Base-by-base conservation (phyloP, 23 red algal species). In the Gracilaria gracilis region DNA sequence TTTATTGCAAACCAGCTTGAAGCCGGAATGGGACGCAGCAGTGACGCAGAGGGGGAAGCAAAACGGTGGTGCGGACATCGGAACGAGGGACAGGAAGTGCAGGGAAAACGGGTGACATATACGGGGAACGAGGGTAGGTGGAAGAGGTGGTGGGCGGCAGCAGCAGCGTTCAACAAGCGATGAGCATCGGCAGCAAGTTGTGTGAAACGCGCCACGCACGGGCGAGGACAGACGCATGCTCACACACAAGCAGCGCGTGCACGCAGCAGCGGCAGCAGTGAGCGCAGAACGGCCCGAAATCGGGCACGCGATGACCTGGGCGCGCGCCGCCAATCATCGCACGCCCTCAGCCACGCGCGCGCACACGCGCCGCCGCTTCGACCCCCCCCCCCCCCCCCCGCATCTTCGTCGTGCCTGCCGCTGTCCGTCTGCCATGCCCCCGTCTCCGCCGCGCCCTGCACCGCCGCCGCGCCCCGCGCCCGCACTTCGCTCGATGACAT, bases 1-100 rank as follows among this genome's bases (percentile, higher is more conserved):
- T 35, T 75, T 75, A 47, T 75, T 23, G n/a, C 69, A 75, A 42
- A 75, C 69, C 69, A 75, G 69, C 69, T 75, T 75, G 69, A 21
- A 42, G 36, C 9, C 4, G 27, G 13, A 17, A 25, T 13, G 66
- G 35, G 66, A 25, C 31, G 35, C 13, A 71, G 14, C 13, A 35
- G 65, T 8, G 65, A 4, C 42, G 42, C 5, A 7, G 5, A 11
- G 42, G 42, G 42, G 5, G 42, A 78, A 24, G 33, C 7, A 14
- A 15, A 11, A 16, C 50, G 42, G 50, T 35, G 42, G 23, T 35
- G 42, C 21, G 76, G 16, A 36, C 76, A 34, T 4, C 27, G 76
- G 29, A 23, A 57, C 17, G 76, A 16, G 57, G 69, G 9, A 46
- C 20, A 36, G 36, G 69, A 36, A 23, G 69, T 17, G 29, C 9